Base-by-base conservation (phyloP, 208 protist species). In the Crithidia thermophila region DNA sequence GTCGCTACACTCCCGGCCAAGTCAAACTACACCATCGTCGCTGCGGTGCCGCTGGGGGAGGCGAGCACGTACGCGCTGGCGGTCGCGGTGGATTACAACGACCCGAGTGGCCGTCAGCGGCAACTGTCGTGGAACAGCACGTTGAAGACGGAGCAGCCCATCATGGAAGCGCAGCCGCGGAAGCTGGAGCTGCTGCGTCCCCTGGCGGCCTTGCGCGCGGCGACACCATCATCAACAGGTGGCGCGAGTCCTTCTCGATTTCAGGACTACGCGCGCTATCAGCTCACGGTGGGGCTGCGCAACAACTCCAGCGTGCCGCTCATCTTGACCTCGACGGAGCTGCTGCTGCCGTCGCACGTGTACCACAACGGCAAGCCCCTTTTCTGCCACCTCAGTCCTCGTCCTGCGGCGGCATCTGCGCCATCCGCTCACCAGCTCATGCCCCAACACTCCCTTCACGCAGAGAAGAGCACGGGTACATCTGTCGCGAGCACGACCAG, bases 121-220 rank as follows among this genome's bases (percentile, higher is more conserved):
- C 73, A 71, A 21, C 60, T 92, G 36, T 77, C 59, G 55, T 92
- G 86, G 83, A 67, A 52, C 33, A 87, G 75, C 60, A 74, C 69
- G 10, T 52, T 92, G 51, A 67, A 76, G 27, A 75, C 67, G 13
- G 86, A 87, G 62, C 75, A 75, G 42, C 66, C 77, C 11, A 64
- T 92, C 23, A 69, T 59, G 27, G 83, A 92, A 66, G 47, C 60
- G 20, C 30, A 56, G 56, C 64, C 68, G 61, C 69, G 79, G 0
- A 21, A 37, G 23, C 51, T 89, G 57, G 55, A 25, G n/a, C n/a
- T 81, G 43, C 49, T 27, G 50, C 60, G 51, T 0, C 16, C 59
- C 3, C 5, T 28, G 10, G 43, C 13, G 7, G 13, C 45, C 28
- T 52, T 13, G 2, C 31, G 33, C 36, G 31, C 40, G 37, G 0